These are phyloP conservation scores for Plasmodium blacklocki DNA, from an alignment of 169 alveolate genomes.

Conservation along the genomic window DNA sequence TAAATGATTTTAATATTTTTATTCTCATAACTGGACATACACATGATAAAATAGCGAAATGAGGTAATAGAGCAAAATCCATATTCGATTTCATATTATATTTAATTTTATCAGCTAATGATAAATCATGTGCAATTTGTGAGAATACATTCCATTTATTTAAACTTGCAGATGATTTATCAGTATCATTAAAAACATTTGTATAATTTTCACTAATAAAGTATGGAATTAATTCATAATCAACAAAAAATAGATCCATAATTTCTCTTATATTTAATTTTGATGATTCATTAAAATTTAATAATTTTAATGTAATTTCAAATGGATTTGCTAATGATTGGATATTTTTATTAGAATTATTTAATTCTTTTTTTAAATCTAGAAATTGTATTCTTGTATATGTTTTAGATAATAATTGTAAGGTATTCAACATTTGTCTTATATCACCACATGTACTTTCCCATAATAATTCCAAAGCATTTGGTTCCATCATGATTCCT, in stretches of 20 bases:
- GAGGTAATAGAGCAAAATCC: slow-evolving; percentile 92
- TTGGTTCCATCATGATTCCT: slow-evolving; percentile 88
- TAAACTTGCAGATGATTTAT: slow-evolving; percentile 72
- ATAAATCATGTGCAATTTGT: slow-evolving; percentile 80
- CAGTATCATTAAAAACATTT: slow-evolving; percentile 78
- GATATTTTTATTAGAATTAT: slow-evolving; percentile 87
- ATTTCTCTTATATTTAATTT: slow-evolving; percentile 80
- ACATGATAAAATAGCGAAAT: slow-evolving; percentile 87
- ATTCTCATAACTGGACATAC: slow-evolving; percentile 88
- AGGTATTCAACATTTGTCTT: slow-evolving; percentile 92
- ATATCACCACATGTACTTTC: slow-evolving; percentile 94
- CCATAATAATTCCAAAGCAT: slow-evolving; percentile 90
- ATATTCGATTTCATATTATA: slow-evolving; percentile 86
- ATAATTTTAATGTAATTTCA: slow-evolving; percentile 89
- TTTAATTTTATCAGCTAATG: slow-evolving; percentile 89
- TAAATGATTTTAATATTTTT: slow-evolving; percentile 73
- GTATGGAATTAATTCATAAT: slow-evolving; percentile 95
- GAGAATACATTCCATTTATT: slow-evolving; percentile 79
- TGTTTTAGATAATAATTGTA: slow-evolving; percentile 90
- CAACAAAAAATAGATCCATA: slow-evolving; percentile 94
- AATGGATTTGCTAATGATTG: slow-evolving; percentile 89
- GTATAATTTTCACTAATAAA: slow-evolving; percentile 94
- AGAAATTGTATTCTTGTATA: slow-evolving; percentile 76
- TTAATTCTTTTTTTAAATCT: slow-evolving; percentile 82
- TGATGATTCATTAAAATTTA: slow-evolving; percentile 84